Evolutionary conservation across 495 filamentous ascomycete species (phyloP), one percentile per base, ranked within the genome.

Genomic region (Penicillium tannophilum): DNA sequence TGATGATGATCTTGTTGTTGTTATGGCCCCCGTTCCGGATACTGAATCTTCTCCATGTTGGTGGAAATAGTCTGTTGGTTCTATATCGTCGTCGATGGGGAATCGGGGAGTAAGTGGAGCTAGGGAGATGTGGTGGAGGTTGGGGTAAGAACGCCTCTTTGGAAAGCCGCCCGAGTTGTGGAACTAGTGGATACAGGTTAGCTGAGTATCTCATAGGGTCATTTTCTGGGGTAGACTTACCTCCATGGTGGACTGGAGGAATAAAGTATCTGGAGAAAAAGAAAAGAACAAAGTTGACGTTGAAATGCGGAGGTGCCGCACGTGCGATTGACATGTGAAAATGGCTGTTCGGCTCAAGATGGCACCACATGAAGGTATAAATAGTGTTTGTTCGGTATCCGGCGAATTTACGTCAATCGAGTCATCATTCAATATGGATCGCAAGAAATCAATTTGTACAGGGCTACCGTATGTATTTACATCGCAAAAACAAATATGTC

Each of bases 21-120:
- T 64, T 60, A 45, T 65, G 52, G 54, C 49, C 7, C 50, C 61
- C 31, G 23, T 57, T 2, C 17, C 6, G n/a, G 36, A 2, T 23
- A 31, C 19, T 11, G 55, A 24, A 2, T 52, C n/a, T 20, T 64
- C 56, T 41, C 59, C 53, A 6, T 55, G 63, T 19, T 63, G 56
- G n/a, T 63, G 65, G 63, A 76, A 76, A 58, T 77, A 74, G 60
- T 76, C 72, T 51, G 54, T 46, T 48, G 57, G 51, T 28, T 68
- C 65, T 51, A 43, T 39, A 42, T 66, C 65, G 52, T 78, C 70
- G 62, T 88, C 82, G 49, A 87, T 76, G 52, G 87, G 86, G 57
- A 88, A 83, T 69, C 79, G 82, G 50, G 86, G 82, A 16, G 86
- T 88, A 19, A 91, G 76, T 55, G 88, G 87, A 31, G 86, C 82